Base-by-base conservation (phyloP, 192 early-diverging fungal species). In the Gonapodya prolifera region DNA sequence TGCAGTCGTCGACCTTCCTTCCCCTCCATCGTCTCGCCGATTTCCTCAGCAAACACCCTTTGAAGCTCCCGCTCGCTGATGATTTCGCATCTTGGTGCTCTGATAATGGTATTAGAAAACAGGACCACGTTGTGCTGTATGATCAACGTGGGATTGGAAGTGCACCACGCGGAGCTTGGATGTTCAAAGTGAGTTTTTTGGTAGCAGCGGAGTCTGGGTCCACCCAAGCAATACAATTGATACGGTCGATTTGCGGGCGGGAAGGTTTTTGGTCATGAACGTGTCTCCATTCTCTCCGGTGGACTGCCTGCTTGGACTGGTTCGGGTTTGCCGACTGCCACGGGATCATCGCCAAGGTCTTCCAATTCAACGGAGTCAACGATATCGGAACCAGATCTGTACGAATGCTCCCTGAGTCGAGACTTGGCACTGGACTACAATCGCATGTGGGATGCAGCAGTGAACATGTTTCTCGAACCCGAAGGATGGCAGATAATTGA, bases 41-140 rank as follows among this genome's bases (percentile, higher is more conserved):
- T 29, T 18, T 32, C 71, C 28, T 73, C 28, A 32, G 8, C 13
- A 16, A 16, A 8, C 2, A 13, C 71, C 18, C 71, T 18, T 29
- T 18, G 18, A 18, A 32, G 31, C 71, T 73, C 28, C 71, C 71
- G 18, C 18, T 73, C 71, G 71, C 71, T 2, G 71, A 73, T 2
- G 71, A 73, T 29, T 73, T 73, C 29, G 71, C 71, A 30, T 35
- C 30, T 8, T 29, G 69, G 70, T 16, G 17, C 23, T 78, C 78
- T 18, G 81, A 87, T 1, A 81, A 96, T 71, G 93, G 94, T 35
- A 94, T 99, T 61, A 77, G 81, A 2, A 89, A 91, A 29, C 81
- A 84, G 16, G 95, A 96, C 81, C 93, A 96, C 81, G 87, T 99
- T 8, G 92, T 99, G 0, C 87, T 95, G 31, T 99, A 99, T 80